Percentiles rank a stretch among this genome's conserved stretches.
Conservation (phyloP, 2,329 filamentous ascomycete species). For the Falciphora oryzae region DNA sequence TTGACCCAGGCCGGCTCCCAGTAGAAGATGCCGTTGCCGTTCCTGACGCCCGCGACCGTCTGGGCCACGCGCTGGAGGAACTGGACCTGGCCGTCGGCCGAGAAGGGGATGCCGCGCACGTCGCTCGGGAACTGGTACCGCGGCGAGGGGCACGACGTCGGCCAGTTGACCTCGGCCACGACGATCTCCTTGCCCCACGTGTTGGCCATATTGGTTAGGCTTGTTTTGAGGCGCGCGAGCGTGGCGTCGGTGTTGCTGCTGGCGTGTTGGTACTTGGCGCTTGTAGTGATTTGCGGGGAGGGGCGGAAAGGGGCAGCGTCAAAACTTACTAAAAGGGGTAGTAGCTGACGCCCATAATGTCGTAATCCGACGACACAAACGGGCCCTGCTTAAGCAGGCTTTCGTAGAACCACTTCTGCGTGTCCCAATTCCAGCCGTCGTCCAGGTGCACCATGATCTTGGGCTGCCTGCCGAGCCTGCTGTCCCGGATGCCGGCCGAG, state of each 20-base stretch:
- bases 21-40: slow-evolving; percentile 60
- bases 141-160: slow-evolving; percentile 54
- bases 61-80: slow-evolving; percentile 57
- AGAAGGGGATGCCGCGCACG: slow-evolving; percentile 53
- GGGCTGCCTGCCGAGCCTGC: slow-evolving; percentile 47
- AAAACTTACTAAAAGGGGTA: slow-evolving; percentile 58
- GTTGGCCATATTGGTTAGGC: slow-evolving; percentile 51
- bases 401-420: slow-evolving; percentile 54
- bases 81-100: slow-evolving; percentile 53
- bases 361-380: slow-evolving; percentile 51
- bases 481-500: slow-evolving; percentile 59
- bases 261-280: background rate
- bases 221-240: slow-evolving; percentile 48
- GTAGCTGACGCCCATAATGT: slow-evolving; percentile 67
- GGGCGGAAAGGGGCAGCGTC: too few species aligned
- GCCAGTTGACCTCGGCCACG: slow-evolving; percentile 70
- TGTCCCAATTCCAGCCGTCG: slow-evolving; percentile 67
- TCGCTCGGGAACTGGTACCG: slow-evolving; percentile 55
- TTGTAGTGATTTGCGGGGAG: background rate
- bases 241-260: slow-evolving; percentile 47
- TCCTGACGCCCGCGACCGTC: slow-evolving; percentile 46
- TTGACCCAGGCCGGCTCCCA: slow-evolving; percentile 47
- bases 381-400: slow-evolving; percentile 46
- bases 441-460: slow-evolving; percentile 71
- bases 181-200: slow-evolving; percentile 60